A percentile compares a stretch with the other conserved stretches of the same genome.
These are phyloP conservation scores for Iris pallida DNA, from an alignment of 116 monocot species.

Conservation along the genomic window DNA sequence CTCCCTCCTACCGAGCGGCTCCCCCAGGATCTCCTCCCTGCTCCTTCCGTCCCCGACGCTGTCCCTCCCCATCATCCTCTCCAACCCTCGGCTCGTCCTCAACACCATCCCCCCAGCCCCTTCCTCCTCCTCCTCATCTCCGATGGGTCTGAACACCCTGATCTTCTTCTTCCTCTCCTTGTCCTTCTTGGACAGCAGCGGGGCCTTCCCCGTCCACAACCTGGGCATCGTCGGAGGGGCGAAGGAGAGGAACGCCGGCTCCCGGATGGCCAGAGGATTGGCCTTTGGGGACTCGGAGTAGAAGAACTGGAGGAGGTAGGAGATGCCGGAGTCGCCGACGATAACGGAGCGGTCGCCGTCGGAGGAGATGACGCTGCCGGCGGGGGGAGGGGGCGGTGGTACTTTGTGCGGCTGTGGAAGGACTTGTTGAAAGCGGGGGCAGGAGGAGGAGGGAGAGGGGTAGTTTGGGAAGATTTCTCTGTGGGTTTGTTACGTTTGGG, in stretches of 20 bases:
- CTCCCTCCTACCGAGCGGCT: constrained; percentile 55
- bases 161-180: constrained; percentile 78
- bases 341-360: constrained; percentile 50
- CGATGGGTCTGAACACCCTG: constrained; percentile 46
- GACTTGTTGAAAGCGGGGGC: constrained; percentile 5
- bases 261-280: constrained; percentile 69
- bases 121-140: background rate
- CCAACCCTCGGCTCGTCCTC: constrained; percentile 13
- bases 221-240: constrained; percentile 71
- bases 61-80: constrained; percentile 1
- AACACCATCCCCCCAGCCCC: constrained; percentile 27
- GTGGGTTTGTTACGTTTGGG: constrained; percentile 9
- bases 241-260: constrained; percentile 94
- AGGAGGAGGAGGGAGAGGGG: constrained; percentile 1
- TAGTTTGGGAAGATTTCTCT: background rate
- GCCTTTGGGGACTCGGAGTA: constrained; percentile 88
- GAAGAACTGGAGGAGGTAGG: constrained; percentile 85
- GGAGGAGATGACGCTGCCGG: constrained; percentile 18
- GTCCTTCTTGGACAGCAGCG: constrained; percentile 84
- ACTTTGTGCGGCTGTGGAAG: constrained; percentile 62
- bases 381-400: constrained; percentile 62
- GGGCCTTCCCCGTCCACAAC: constrained; percentile 97
- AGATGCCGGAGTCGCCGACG: constrained; percentile 66
- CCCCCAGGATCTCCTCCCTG: constrained; percentile 79
- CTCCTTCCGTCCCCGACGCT: constrained; percentile 38